These are phyloP conservation scores for Calycina marina DNA, from an alignment of 2,329 filamentous ascomycete genomes.

Conservation along the genomic window DNA sequence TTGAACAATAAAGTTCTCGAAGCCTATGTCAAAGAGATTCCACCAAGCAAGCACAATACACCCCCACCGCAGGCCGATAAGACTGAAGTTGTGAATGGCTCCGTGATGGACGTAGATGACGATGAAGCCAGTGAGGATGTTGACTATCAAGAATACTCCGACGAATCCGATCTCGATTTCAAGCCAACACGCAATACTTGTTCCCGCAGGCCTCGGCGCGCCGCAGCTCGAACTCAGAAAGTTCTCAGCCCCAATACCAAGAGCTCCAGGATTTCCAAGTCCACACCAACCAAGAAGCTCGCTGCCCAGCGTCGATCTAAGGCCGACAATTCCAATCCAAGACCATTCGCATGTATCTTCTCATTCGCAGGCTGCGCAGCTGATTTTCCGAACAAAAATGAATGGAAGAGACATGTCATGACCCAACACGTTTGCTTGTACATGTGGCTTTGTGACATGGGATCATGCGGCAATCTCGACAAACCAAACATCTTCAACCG, in stretches of 20 bases:
- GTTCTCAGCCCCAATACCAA: too few species aligned
- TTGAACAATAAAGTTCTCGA: too few species aligned
- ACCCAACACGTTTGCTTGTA: conserved; percentile 65
- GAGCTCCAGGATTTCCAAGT: too few species aligned
- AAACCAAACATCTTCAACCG: conserved; percentile 51
- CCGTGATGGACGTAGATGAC: too few species aligned
- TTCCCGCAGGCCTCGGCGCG: conserved; percentile 13
- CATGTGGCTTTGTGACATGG: conserved; percentile 54
- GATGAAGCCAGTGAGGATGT: too few species aligned
- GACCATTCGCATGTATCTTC: conserved; percentile 65
- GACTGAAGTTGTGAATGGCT: too few species aligned
- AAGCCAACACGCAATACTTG: conserved; percentile 8
- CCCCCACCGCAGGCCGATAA: too few species aligned
- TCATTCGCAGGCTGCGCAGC: conserved; percentile 59
- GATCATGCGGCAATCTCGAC: conserved; percentile 18
- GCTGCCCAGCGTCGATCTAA: neutral
- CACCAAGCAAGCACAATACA: too few species aligned
- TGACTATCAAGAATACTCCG: conserved; percentile 5
- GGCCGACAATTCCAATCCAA: conserved; percentile 26
- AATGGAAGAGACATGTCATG: conserved; percentile 83
- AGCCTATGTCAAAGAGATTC: too few species aligned
- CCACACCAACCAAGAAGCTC: neutral
- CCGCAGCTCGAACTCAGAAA: neutral
- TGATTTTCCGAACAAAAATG: conserved; percentile 71
- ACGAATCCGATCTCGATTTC: conserved; percentile 16